Evolutionary conservation across 164 flowering plant genomes (phyloP).

Genomic region (Santalum album): DNA sequence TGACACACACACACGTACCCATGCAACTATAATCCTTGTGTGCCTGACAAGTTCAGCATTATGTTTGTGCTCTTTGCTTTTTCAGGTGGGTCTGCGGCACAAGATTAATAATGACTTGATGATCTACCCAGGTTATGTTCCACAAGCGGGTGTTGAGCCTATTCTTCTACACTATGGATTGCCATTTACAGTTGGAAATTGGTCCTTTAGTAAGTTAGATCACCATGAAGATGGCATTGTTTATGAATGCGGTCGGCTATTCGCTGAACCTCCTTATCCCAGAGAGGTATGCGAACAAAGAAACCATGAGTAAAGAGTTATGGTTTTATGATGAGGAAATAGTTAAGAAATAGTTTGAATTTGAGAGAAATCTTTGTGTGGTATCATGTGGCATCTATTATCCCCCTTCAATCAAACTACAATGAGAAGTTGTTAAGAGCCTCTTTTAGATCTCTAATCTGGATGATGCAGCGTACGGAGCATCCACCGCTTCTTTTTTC

Average conservation of each 20-base stretch:
- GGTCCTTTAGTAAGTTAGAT: conserved; percentile 89
- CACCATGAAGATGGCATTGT: conserved; percentile 86
- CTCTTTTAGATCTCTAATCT: no score
- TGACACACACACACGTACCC: no score
- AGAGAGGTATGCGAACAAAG: conserved; percentile 58
- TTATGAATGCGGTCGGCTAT: conserved; percentile 79
- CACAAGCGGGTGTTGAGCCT: conserved; percentile 72
- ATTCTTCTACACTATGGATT: conserved; percentile 91
- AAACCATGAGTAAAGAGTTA: not conserved
- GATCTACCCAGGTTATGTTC: conserved; percentile 94
- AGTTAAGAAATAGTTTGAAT: no score
- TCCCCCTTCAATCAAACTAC: no score
- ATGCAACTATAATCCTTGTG: not conserved
- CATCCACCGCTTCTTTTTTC: no score
- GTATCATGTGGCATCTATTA: no score
- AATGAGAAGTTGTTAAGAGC: no score
- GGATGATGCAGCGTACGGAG: no score
- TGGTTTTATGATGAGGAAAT: not conserved
- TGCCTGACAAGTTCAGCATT: not conserved
- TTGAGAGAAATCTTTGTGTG: no score
- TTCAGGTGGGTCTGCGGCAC: conserved; percentile 88
- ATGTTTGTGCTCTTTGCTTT: conserved; percentile 13
- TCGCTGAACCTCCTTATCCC: conserved; percentile 96
- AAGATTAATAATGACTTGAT: conserved; percentile 85
- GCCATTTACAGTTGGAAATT: conserved; percentile 83